These are phyloP conservation scores for Trichophyton verrucosum DNA, from an alignment of 2,329 filamentous ascomycete genomes.

Conservation along the genomic window DNA sequence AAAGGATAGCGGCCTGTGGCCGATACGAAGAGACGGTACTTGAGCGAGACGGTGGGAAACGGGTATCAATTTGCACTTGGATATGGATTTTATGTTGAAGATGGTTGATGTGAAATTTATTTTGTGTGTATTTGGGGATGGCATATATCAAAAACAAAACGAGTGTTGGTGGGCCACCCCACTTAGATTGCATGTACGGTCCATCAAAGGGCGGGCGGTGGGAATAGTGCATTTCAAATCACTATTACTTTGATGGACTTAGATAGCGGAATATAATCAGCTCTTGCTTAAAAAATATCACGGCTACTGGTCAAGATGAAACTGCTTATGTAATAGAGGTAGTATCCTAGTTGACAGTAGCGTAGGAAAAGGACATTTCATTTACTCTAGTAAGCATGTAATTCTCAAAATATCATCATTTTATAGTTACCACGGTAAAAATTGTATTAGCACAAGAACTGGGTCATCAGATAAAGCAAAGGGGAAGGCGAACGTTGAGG, in stretches of 20 bases:
- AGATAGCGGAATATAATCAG: too few species aligned
- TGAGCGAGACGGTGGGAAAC: not conserved
- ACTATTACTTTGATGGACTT: slow-evolving; percentile 5
- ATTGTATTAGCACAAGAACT: not conserved
- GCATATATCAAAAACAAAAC: not conserved
- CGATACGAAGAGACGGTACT: not conserved
- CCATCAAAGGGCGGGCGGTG: slow-evolving; percentile 4
- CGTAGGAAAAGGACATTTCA: too few species aligned
- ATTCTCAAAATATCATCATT: not conserved
- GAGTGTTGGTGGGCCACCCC: not conserved
- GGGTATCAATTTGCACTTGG: not conserved
- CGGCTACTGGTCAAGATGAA: too few species aligned
- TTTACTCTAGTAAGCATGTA: too few species aligned
- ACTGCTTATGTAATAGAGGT: too few species aligned
- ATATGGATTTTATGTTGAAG: not conserved
- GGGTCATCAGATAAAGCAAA: not conserved
- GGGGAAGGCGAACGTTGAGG: not conserved
- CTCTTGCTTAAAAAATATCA: too few species aligned
- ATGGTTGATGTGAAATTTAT: not conserved
- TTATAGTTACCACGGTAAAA: not conserved
- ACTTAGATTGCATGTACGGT: not conserved
- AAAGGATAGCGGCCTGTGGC: not conserved
- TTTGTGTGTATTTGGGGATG: not conserved
- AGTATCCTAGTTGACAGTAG: too few species aligned
- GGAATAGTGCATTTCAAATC: not conserved